A percentile compares a stretch with the other conserved stretches of the same genome.
Conservation (phyloP, 495 filamentous ascomycete species). For the Ascobolus immersus region DNA sequence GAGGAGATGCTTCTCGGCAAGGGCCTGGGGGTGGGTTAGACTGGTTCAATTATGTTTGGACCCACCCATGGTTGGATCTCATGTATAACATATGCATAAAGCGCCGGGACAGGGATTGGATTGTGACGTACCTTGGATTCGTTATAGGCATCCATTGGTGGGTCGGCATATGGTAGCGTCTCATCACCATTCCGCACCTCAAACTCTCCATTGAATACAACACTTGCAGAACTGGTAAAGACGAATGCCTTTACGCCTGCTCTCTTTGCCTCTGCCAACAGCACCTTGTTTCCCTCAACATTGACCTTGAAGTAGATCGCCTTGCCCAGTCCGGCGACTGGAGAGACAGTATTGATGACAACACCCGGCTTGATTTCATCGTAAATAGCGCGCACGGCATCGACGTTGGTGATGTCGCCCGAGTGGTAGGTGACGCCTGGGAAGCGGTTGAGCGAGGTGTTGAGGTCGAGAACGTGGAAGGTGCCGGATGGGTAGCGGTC, state of each 20-base stretch:
- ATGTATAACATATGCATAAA: neutral
- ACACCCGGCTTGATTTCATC: conserved; percentile 49
- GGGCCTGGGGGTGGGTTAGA: no score
- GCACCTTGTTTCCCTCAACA: conserved; percentile 58
- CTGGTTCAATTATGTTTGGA: no score
- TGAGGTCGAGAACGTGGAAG: conserved; percentile 70
- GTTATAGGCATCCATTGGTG: conserved; percentile 73
- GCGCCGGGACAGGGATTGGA: conserved; percentile 1
- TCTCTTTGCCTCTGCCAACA: conserved; percentile 51
- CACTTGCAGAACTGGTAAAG: conserved; percentile 75
- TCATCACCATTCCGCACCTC: conserved; percentile 82
- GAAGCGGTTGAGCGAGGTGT: conserved; percentile 46
- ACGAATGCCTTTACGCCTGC: conserved; percentile 72
- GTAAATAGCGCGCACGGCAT: conserved; percentile 39
- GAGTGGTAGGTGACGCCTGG: conserved; percentile 54
- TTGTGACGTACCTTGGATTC: conserved; percentile 43
- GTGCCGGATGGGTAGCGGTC: conserved; percentile 28
- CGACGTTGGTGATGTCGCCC: conserved; percentile 60
- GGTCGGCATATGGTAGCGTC: conserved; percentile 46
- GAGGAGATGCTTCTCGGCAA: conserved; percentile 64
- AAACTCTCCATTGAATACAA: conserved; percentile 54
- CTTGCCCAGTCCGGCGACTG: conserved; percentile 28
- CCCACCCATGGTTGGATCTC: no score
- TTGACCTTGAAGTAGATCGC: conserved; percentile 66
- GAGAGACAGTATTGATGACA: conserved; percentile 86